These are phyloP conservation scores for Gracilaria caudata DNA, from an alignment of 23 red algal genomes.

Conservation along the genomic window DNA sequence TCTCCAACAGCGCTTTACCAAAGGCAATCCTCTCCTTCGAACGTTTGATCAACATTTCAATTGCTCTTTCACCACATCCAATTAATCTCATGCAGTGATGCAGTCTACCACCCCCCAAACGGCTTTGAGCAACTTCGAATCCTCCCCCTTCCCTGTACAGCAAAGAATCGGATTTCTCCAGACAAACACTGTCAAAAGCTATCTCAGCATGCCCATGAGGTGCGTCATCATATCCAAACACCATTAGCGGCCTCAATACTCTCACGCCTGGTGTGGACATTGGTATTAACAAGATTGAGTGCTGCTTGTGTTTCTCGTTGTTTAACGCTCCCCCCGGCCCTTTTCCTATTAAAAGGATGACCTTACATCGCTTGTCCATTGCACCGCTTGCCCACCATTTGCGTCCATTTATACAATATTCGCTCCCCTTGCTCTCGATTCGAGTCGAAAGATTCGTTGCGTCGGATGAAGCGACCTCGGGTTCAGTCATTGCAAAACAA, in stretches of 20 bases:
- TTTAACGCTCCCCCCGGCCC: constrained; percentile 6
- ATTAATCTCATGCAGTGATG: constrained; percentile 95
- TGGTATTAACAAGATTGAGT: constrained; percentile 83
- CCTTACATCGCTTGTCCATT: constrained; percentile 77
- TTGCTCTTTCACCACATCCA: constrained; percentile 68
- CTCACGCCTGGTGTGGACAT: constrained; percentile 79
- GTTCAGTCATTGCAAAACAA: constrained; percentile 97
- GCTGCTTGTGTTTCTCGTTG: constrained; percentile 52
- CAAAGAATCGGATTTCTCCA: constrained; percentile 32
- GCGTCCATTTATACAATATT: constrained; percentile 67
- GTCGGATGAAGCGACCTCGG: constrained; percentile 84
- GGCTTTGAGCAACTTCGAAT: constrained; percentile 83
- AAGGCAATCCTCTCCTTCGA: constrained; percentile 58
- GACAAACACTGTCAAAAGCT: constrained; percentile 61
- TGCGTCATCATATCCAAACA: constrained; percentile 94
- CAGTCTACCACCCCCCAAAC: constrained; percentile 82
- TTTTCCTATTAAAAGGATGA: constrained; percentile 74
- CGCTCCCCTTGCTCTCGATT: constrained; percentile 27
- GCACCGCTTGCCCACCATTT: constrained; percentile 97
- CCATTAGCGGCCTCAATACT: constrained; percentile 70
- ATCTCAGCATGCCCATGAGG: constrained; percentile 94
- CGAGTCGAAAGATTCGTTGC: constrained; percentile 81
- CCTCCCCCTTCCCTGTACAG: constrained; percentile 74
- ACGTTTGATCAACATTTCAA: constrained; percentile 54
- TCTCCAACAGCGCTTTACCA: constrained; percentile 50